These are phyloP conservation scores for Cajanus cajan DNA, from an alignment of 306 rosid species.

Conservation along the genomic window DNA sequence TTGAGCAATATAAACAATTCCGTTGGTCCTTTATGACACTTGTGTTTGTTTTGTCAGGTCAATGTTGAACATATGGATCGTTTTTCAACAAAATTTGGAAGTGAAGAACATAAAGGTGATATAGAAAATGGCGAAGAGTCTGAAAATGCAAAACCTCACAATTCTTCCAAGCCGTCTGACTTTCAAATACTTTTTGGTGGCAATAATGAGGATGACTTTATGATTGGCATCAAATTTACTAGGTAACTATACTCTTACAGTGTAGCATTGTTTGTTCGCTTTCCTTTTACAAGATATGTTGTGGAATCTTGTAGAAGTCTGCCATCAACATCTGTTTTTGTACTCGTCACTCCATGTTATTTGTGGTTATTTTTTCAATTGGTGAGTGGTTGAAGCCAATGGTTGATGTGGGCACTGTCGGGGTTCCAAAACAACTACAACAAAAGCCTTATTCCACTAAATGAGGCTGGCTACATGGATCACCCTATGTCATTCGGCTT, in stretches of 20 bases:
- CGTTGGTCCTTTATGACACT: not conserved
- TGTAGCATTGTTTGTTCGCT: constrained; percentile 10
- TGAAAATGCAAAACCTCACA: constrained; percentile 36
- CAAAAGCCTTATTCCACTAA: not conserved
- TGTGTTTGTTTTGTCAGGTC: constrained; percentile 46
- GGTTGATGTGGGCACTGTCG: not conserved
- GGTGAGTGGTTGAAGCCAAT: not conserved
- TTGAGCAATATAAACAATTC: constrained; percentile 20
- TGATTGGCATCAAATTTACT: constrained; percentile 91
- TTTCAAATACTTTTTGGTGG: constrained; percentile 79
- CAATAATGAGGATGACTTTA: constrained; percentile 76
- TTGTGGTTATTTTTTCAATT: constrained; percentile 6
- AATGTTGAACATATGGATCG: constrained; percentile 80
- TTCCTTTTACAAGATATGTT: not conserved
- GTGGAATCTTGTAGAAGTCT: constrained; percentile 9
- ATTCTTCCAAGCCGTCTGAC: constrained; percentile 71
- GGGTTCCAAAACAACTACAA: not conserved
- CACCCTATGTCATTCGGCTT: not conserved
- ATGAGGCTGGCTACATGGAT: not conserved
- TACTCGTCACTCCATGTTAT: constrained; percentile 14
- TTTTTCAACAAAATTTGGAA: constrained; percentile 68
- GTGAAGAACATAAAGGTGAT: constrained; percentile 47
- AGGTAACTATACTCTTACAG: constrained; percentile 47
- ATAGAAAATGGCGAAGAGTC: constrained; percentile 38
- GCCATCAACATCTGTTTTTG: not conserved